A percentile compares a stretch with the other conserved stretches of the same genome.
Conservation (phyloP, 768 basidiomycete species). For the Collybia nuda region DNA sequence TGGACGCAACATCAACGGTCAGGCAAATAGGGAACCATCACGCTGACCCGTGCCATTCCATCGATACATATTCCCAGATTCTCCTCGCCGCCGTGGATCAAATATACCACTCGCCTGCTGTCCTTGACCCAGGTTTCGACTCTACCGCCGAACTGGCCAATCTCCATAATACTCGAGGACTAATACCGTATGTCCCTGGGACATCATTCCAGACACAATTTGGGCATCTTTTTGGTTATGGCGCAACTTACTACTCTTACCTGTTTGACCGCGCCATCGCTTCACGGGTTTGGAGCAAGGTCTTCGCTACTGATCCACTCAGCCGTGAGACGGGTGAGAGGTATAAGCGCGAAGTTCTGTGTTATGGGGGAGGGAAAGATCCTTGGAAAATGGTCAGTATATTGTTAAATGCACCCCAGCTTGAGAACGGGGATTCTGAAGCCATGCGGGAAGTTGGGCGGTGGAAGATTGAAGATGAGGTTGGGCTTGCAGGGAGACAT, state of each 20-base stretch:
- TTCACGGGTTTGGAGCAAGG: constrained; percentile 79
- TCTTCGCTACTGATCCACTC: constrained; percentile 72
- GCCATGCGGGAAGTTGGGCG: constrained; percentile 90
- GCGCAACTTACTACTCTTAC: constrained; percentile 97
- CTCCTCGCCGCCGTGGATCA: constrained; percentile 89
- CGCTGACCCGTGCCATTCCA: constrained; percentile 72
- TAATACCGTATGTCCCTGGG: constrained; percentile 80
- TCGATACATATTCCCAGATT: constrained; percentile 92
- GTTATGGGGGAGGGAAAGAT: constrained; percentile 85
- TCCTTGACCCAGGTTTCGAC: constrained; percentile 58
- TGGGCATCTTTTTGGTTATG: constrained; percentile 93
- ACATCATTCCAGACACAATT: constrained; percentile 97
- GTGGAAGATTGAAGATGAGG: constrained; percentile 84
- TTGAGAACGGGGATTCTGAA: constrained; percentile 71
- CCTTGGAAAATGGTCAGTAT: constrained; percentile 91
- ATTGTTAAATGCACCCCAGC: constrained; percentile 59
- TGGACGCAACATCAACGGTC: constrained; percentile 41
- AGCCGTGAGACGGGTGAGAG: constrained; percentile 75
- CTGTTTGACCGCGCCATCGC: constrained; percentile 96
- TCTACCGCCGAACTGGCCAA: constrained; percentile 66
- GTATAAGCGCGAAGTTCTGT: constrained; percentile 74
- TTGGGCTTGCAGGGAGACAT: constrained; percentile 59
- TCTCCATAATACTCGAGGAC: constrained; percentile 66
- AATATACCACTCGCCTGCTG: constrained; percentile 76
- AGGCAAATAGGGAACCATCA: constrained; percentile 64